Evolutionary conservation across 768 basidiomycete species (phyloP).

Genomic region (Neoboletus subvelutipes): DNA sequence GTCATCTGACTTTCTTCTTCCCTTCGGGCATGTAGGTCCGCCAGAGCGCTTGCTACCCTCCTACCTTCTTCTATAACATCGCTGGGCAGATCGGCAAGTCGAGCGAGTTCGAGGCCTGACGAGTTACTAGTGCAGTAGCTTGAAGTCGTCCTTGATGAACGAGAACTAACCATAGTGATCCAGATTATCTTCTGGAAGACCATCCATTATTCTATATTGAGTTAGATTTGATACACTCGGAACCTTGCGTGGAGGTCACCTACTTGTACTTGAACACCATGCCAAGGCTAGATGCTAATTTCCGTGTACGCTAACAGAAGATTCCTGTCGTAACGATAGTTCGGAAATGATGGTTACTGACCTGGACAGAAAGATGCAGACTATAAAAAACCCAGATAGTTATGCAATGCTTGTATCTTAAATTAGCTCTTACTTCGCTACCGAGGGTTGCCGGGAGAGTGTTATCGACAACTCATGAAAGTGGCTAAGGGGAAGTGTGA

Average conservation of each 20-base stretch:
- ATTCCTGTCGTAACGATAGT: neutral
- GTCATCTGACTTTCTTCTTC: conserved; percentile 63
- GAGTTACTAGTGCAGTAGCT: neutral
- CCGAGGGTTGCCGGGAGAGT: conserved; percentile 72
- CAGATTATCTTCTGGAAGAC: conserved; percentile 50
- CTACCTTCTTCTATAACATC: conserved; percentile 65
- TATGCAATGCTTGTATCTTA: neutral
- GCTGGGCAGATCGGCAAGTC: conserved; percentile 79
- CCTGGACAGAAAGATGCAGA: conserved; percentile 80
- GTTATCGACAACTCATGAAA: conserved; percentile 79
- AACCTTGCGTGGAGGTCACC: neutral
- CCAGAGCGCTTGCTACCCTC: conserved; percentile 58
- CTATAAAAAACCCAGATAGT: conserved; percentile 38
- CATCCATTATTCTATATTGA: conserved; percentile 65
- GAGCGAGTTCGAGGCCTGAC: conserved; percentile 86
- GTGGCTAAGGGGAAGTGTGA: conserved; percentile 46
- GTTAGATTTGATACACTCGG: neutral
- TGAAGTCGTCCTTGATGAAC: neutral
- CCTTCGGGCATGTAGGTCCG: conserved; percentile 53
- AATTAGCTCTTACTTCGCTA: conserved; percentile 62
- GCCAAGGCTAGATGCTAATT: conserved; percentile 58
- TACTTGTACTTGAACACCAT: conserved; percentile 81
- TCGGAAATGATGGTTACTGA: conserved; percentile 28
- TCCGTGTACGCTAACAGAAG: conserved; percentile 48
- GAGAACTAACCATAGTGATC: conserved; percentile 67